Evolutionary conservation across 768 basidiomycete genomes (phyloP), one percentile per base, ranked within the genome.

Genomic region (Leccinum barrowsii): DNA sequence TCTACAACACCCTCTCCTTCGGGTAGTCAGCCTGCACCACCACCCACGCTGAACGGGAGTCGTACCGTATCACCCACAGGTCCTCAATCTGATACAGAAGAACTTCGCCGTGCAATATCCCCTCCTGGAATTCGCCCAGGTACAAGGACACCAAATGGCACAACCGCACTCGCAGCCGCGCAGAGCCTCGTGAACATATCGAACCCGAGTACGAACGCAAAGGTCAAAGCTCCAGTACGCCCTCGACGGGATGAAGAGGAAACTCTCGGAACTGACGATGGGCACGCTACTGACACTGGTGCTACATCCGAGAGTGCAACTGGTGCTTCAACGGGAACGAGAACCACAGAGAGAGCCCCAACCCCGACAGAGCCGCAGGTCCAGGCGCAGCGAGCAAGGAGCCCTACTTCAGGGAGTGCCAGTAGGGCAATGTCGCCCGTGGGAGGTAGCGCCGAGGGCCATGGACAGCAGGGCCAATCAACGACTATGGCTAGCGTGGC

Each of bases 21-120:
- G 64, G 32, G 72, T 69, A 11, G 37, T 46, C 61, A 62, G 28
- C 73, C 44, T 67, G 73, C 66, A 63, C 63, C 73, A 51, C 52
- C 69, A 65, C 24, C 75, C 63, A 49, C 50, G 61, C 40, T 67
- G 56, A 72, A 60, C 58, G 75, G 70, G n/a, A 61, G 61, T 22
- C 85, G 89, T 34, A 78, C 90, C 3, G 81, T 83, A 75, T 92
- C 92, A 2, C 89, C 92, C 4, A 74, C 73, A n/a, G 71, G 74
- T 28, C 73, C 73, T 30, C 75, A 74, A 40, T 68, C 76, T 8
- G 86, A 85, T 34, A 57, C 72, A 7, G 86, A 88, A 37, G 84
- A 85, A 51, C 73, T 76, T 52, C 85, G 87, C 32, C 84, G 87
- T 34, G 85, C 86, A 12, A 78, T 87, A 59, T 89, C 89, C 0